Evolutionary conservation across 352 stramenopile species (phyloP).

Genomic region (Pythium biforme): DNA sequence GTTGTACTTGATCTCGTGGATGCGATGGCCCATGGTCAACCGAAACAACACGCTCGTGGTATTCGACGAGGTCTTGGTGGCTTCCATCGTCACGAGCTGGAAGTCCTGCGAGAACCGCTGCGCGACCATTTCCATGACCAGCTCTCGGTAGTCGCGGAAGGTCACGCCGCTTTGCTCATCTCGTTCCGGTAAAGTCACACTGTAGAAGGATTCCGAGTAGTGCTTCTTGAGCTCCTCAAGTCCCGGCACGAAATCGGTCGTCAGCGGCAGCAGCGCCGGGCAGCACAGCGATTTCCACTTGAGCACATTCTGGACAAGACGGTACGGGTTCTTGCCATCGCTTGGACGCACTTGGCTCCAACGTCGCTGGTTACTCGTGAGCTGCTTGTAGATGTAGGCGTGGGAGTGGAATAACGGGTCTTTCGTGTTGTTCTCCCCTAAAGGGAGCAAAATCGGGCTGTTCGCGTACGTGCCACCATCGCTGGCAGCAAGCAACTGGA

Average conservation of each 20-base stretch:
- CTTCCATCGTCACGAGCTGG: constrained; percentile 73
- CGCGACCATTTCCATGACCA: constrained; percentile 85
- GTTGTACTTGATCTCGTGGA: constrained; percentile 88
- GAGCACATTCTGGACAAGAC: constrained; percentile 81
- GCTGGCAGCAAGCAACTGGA: constrained; percentile 39
- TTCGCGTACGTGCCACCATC: constrained; percentile 48
- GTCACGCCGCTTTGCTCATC: constrained; percentile 64
- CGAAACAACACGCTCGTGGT: constrained; percentile 46
- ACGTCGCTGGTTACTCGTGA: constrained; percentile 92
- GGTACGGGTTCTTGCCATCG: constrained; percentile 49
- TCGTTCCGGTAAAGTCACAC: constrained; percentile 68
- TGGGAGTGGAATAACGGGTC: constrained; percentile 78
- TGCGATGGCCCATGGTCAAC: constrained; percentile 86
- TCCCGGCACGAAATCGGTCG: constrained; percentile 87
- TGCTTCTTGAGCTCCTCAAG: constrained; percentile 75
- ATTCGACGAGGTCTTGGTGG: constrained; percentile 27
- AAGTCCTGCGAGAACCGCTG: constrained; percentile 86
- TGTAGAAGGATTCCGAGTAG: constrained; percentile 88
- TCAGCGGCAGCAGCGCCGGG: constrained; percentile 93
- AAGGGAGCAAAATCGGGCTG: constrained; percentile 51
- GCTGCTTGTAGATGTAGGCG: constrained; percentile 71
- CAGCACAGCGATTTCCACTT: constrained; percentile 98
- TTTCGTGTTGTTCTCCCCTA: constrained; percentile 43
- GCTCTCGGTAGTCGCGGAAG: constrained; percentile 73
- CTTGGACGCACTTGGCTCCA: constrained; percentile 94